These are phyloP conservation scores for Wickerhamia fluorescens DNA, from an alignment of 805 yeast species.

Conservation along the genomic window DNA sequence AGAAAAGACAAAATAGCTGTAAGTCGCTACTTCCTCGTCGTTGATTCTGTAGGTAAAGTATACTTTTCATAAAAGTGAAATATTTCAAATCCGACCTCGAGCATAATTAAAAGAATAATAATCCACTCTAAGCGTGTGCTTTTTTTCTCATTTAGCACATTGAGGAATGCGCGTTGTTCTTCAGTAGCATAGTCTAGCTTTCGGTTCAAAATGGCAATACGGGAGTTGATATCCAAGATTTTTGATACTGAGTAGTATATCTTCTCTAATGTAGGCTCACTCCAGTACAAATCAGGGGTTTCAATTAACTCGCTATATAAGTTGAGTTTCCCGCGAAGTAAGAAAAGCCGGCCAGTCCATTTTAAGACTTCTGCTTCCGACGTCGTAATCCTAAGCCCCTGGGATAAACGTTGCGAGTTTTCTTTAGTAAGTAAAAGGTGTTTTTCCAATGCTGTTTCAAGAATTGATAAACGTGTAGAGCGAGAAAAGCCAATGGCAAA, in stretches of 20 bases:
- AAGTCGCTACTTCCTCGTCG: no score
- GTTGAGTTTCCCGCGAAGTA: constrained; percentile 76
- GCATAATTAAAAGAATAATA: constrained; percentile 72
- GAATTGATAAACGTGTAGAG: constrained; percentile 75
- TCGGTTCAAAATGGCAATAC: constrained; percentile 74
- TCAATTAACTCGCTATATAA: constrained; percentile 83
- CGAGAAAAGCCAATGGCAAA: constrained; percentile 84
- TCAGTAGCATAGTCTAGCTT: constrained; percentile 89
- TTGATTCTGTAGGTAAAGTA: no score
- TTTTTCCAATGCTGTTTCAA: constrained; percentile 66
- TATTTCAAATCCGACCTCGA: constrained; percentile 79
- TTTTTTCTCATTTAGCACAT: constrained; percentile 69
- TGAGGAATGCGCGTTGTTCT: constrained; percentile 71
- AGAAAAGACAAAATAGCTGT: no score
- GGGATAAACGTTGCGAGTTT: constrained; percentile 59
- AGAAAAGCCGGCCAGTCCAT: constrained; percentile 67
- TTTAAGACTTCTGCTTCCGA: constrained; percentile 56
- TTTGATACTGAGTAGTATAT: constrained; percentile 67
- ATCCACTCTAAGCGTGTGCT: constrained; percentile 81
- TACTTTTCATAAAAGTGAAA: constrained; percentile 63
- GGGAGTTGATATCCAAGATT: constrained; percentile 65
- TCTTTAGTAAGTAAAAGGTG: constrained; percentile 57
- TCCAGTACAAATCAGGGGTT: constrained; percentile 91
- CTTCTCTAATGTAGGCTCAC: constrained; percentile 76
- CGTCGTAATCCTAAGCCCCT: constrained; percentile 41